Percentiles rank a stretch among this genome's conserved stretches.
Evolutionary conservation across 495 filamentous ascomycete species (phyloP).

Genomic region (Penicillium silybi): DNA sequence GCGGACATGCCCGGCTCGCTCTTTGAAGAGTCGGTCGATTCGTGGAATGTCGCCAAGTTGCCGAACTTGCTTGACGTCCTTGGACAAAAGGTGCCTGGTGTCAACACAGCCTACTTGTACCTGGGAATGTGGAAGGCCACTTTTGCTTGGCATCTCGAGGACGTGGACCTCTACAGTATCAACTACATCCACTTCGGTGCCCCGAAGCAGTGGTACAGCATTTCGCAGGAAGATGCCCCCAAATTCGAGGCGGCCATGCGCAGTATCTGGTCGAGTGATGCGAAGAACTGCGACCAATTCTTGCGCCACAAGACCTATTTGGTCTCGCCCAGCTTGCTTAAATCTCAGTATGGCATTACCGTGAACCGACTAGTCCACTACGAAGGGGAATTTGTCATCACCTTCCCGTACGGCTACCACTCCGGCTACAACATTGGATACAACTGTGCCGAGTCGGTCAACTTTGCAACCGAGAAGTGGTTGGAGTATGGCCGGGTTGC

Average conservation of each 20-base stretch:
- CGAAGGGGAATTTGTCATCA: slow-evolving; percentile 97
- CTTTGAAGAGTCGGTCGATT: slow-evolving; percentile 81
- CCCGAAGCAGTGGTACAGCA: slow-evolving; percentile 99
- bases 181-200: slow-evolving; percentile 99
- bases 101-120: slow-evolving; percentile 98
- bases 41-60: slow-evolving; percentile 93
- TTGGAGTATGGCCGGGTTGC: slow-evolving; percentile 90
- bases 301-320: slow-evolving; percentile 96
- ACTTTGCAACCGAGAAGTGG: slow-evolving; percentile 95
- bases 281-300: slow-evolving; percentile 96
- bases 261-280: slow-evolving; percentile 89
- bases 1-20: slow-evolving; percentile 95
- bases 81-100: slow-evolving; percentile 91
- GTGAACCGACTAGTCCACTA: slow-evolving; percentile 96
- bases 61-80: slow-evolving; percentile 91
- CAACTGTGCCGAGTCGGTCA: slow-evolving; percentile 98
- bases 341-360: slow-evolving; percentile 84
- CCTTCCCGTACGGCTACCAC: slow-evolving; percentile 97
- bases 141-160: slow-evolving; percentile 98
- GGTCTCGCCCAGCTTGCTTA: slow-evolving; percentile 86
- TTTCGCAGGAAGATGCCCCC: slow-evolving; percentile 92
- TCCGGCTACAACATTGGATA: slow-evolving; percentile 98
- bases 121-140: slow-evolving; percentile 99
- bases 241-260: slow-evolving; percentile 95
- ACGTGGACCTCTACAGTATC: slow-evolving; percentile 98